Conservation (phyloP, 2,329 filamentous ascomycete genomes). For the Elsinoe necatrix region DNA sequence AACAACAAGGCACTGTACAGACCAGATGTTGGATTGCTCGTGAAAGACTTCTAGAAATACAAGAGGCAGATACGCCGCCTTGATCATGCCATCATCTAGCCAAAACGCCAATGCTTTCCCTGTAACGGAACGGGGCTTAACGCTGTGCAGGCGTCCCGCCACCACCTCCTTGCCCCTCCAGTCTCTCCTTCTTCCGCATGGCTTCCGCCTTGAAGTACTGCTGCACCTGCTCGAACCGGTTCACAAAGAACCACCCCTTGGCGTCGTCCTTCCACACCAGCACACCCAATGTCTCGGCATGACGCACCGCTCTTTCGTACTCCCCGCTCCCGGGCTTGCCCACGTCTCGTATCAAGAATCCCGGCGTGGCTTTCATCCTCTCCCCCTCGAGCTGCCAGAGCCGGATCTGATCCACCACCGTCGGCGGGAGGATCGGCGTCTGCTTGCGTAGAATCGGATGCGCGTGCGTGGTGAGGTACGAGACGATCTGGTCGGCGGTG, state of each 20-base stretch:
- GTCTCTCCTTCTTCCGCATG: conserved; percentile 25
- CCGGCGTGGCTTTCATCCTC: conserved; percentile 73
- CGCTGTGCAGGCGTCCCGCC: background rate
- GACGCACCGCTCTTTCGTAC: conserved; percentile 59
- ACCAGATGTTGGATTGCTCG: background rate
- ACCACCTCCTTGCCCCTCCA: conserved; percentile 18
- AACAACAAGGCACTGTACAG: background rate
- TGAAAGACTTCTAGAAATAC: conserved; percentile 3
- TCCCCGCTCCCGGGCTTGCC: conserved; percentile 45
- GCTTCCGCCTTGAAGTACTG: conserved; percentile 62
- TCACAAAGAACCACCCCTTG: conserved; percentile 83
- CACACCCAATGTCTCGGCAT: conserved; percentile 86
- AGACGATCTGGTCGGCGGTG: conserved; percentile 89
- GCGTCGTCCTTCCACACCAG: conserved; percentile 76
- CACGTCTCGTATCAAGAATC: conserved; percentile 88
- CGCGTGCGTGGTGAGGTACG: conserved; percentile 83
- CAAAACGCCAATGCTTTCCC: background rate
- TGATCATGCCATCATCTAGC: background rate
- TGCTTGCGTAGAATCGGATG: conserved; percentile 85
- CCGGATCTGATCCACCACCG: conserved; percentile 93
- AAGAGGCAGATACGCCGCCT: background rate
- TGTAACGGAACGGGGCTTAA: background rate
- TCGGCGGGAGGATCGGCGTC: conserved; percentile 76
- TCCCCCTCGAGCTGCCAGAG: conserved; percentile 98
- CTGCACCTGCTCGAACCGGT: conserved; percentile 77